Evolutionary conservation across 192 early-diverging fungal genomes (phyloP), one percentile per base, ranked within the genome.

Genomic region (Helicostylum pulchrum): DNA sequence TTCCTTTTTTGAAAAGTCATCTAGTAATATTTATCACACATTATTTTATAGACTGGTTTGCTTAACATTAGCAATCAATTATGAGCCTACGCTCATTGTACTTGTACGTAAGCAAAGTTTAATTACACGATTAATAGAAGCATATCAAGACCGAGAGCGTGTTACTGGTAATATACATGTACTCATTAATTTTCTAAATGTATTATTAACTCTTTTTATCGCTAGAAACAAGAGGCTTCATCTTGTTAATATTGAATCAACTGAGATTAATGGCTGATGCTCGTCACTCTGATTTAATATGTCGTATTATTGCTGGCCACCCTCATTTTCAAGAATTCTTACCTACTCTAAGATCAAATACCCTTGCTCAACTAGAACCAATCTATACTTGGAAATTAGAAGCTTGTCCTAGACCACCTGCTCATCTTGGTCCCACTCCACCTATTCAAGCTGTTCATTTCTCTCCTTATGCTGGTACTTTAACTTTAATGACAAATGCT

Each of bases 1-100:
- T 20, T 68, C 61, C n/a, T 73, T 73, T 36, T 68, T 73, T 57
- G 72, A 73, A 59, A 64, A 67, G 42, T 44, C 44, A 61, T 60
- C 62, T 12, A 73, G 66, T 43, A 68, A 55, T 59, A 68, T 67
- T 19, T 73, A 73, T 58, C 72, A 73, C 12, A 59, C 72, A 2
- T 26, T 73, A 23, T 73, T 73, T 30, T 73, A 63, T 53, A 53
- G 66, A 44, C 43, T 73, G 5, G 49, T 73, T 12, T 64, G 55
- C 26, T 45, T 63, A 8, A 51, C 62, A 6, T 21, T 73, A 0
- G 47, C 19, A 4, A 57, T 58, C 7, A 8, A 54, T 12, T 45
- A 68, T 53, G 66, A 58, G 26, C 72, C 72, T 7, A 17, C 56
- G 2, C 26, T 68, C 14, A 14, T 51, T 21, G 45, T 52, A 17